phyloP scores from a whole-genome alignment of 495 filamentous ascomycete genomes.

The Penicillium bovifimosum region DNA sequence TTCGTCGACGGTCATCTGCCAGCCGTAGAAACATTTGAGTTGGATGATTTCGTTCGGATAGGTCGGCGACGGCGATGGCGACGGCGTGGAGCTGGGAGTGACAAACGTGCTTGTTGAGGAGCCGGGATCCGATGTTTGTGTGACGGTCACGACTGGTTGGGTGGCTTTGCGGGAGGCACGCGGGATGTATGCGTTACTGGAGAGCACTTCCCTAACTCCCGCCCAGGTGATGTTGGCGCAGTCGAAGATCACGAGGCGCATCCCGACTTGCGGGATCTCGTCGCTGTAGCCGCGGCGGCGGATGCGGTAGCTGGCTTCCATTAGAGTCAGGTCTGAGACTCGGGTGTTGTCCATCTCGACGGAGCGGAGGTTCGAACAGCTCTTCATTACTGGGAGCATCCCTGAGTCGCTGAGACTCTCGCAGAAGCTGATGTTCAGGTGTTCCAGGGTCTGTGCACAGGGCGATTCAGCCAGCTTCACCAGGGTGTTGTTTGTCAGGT shows the following conservation, averaged over 20 bases:
- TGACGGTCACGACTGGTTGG: conserved; percentile 24
- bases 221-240: conserved; percentile 89
- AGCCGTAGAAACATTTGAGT: conserved; percentile 91
- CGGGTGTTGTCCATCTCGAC: conserved; percentile 94
- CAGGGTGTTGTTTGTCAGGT: conserved; percentile 69
- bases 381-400: conserved; percentile 76
- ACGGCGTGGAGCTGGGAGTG: conserved; percentile 30
- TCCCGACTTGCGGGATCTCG: conserved; percentile 52
- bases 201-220: conserved; percentile 79
- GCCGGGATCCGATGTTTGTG: conserved; percentile 26
- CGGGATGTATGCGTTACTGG: conserved; percentile 67
- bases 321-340: conserved; percentile 78
- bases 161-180: conserved; percentile 27
- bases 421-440: conserved; percentile 86
- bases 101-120: conserved; percentile 28
- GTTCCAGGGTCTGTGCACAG: conserved; percentile 62
- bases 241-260: conserved; percentile 84
- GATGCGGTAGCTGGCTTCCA: conserved; percentile 75
- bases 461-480: conserved; percentile 68
- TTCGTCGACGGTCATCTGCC: conserved; percentile 90
- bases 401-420: conserved; percentile 79
- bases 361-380: conserved; percentile 59
- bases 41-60: conserved; percentile 71
- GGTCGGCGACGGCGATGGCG: conserved; percentile 28
- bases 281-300: conserved; percentile 56